Evolutionary conservation across 108 stramenopile species (phyloP), one percentile per base, ranked within the genome.

Genomic region (Pseudonitzschia pungens): DNA sequence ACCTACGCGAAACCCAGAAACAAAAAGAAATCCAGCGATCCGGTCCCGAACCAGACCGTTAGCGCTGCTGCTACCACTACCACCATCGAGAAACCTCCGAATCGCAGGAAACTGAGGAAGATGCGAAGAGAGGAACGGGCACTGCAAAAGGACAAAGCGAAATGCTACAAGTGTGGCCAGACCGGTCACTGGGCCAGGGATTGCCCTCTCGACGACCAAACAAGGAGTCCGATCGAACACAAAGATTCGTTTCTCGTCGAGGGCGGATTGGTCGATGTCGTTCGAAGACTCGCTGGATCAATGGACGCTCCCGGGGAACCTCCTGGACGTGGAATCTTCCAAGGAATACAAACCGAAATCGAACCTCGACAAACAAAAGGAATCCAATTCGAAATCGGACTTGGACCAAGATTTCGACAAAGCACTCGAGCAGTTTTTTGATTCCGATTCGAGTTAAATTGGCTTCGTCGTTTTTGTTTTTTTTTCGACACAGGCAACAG

Each of bases 211-310:
- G 45, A 48, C 45, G 2, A 14, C 45, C 16, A 14, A 12, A 16
- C 6, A 3, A 28, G 57, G 78, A 57, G 75, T 27, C 40, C 68
- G n/a, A 74, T 75, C 0, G 50, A 74, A 0, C 63, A 78, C 53
- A 74, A 68, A 57, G n/a, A n/a, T n/a, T n/a, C n/a, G n/a, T n/a
- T 48, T 18, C 18, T 48, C 45, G 14, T 14, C 45, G 14, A 18
- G 54, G 45, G 18, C 2, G 9, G 45, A 48, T 48, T 14, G 18
- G 18, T 48, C 45, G 45, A 48, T 18, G 18, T 48, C 45, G 45
- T 48, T 48, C 45, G 45, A 48, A 48, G 45, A 48, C 10, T 48
- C 45, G 45, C 14, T 48, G 9, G 45, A 48, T 48, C 45, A 48
- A 48, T 48, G 45, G 45, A 5, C 36, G 4, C 2, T 36, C 4